These are phyloP conservation scores for Coemansia sp. DNA, from an alignment of 192 early-diverging fungal genomes.

Conservation along the genomic window DNA sequence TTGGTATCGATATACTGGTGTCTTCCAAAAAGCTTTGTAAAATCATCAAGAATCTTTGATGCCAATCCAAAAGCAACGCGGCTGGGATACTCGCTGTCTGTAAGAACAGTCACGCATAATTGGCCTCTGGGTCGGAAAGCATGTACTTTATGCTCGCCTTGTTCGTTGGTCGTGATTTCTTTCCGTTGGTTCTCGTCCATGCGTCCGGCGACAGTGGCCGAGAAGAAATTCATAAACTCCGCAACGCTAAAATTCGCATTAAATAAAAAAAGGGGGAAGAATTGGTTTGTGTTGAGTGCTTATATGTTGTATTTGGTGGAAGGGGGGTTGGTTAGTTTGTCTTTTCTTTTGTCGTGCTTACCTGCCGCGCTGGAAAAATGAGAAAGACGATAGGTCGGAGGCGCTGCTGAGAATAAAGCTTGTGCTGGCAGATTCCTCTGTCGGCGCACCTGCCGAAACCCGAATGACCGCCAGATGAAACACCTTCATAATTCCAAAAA, in stretches of 20 bases:
- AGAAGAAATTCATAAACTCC: slow-evolving; percentile 88
- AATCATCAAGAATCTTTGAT: slow-evolving; percentile 88
- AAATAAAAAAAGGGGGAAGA: slow-evolving; percentile 1
- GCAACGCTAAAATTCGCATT: slow-evolving; percentile 59
- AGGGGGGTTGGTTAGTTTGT: background rate
- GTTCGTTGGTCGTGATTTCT: slow-evolving; percentile 78
- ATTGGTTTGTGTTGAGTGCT: background rate
- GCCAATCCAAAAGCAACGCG: slow-evolving; percentile 86
- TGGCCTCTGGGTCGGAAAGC: slow-evolving; percentile 73
- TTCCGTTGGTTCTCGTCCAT: slow-evolving; percentile 77
- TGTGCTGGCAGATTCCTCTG: slow-evolving; percentile 6
- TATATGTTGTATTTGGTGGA: background rate
- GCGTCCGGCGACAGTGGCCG: slow-evolving; percentile 82
- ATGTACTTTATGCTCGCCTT: slow-evolving; percentile 81
- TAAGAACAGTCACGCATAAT: slow-evolving; percentile 75
- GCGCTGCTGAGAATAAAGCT: slow-evolving; percentile 62
- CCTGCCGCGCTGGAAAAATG: slow-evolving; percentile 86
- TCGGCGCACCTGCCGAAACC: slow-evolving; percentile 10
- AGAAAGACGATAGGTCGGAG: slow-evolving; percentile 73
- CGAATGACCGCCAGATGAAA: slow-evolving; percentile 43
- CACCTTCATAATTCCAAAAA: slow-evolving; percentile 27
- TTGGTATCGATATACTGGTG: slow-evolving; percentile 35
- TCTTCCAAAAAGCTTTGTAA: slow-evolving; percentile 61
- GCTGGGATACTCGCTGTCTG: slow-evolving; percentile 86
- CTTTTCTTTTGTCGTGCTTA: slow-evolving; percentile 22